Percentiles rank a stretch among this genome's conserved stretches.
phyloP scores from a whole-genome alignment of 441 rosid genomes.

The Erysimum cheiri region DNA sequence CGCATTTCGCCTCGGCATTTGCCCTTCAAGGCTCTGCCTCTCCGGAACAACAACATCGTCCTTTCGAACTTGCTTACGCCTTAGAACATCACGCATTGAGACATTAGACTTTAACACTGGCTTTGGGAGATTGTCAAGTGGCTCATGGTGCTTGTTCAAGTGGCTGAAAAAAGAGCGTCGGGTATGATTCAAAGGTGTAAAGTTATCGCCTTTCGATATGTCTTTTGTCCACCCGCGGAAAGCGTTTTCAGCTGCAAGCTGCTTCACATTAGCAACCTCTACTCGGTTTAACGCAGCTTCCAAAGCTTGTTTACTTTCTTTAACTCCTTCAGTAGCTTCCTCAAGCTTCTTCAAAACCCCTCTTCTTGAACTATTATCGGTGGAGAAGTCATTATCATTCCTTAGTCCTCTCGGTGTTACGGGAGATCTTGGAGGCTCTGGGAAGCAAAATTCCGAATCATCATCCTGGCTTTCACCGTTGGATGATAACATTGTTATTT shows the following conservation, averaged over 20 bases:
- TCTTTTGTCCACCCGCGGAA: constrained; percentile 67
- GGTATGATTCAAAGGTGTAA: constrained; percentile 48
- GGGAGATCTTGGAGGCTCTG: constrained; percentile 70
- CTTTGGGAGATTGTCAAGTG: constrained; percentile 47
- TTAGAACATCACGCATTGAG: constrained; percentile 87
- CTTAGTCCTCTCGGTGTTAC: constrained; percentile 44
- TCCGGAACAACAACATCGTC: constrained; percentile 54
- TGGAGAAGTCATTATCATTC: constrained; percentile 44
- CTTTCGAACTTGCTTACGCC: constrained; percentile 65
- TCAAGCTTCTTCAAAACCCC: constrained; percentile 68
- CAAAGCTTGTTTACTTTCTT: constrained; percentile 68
- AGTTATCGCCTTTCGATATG: constrained; percentile 44
- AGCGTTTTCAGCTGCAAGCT: constrained; percentile 79
- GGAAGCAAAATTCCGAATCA: constrained; percentile 53
- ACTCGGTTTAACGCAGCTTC: constrained; percentile 74
- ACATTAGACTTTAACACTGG: constrained; percentile 71
- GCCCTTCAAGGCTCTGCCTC: constrained; percentile 49
- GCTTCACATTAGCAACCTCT: constrained; percentile 76
- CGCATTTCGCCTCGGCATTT: constrained; percentile 52
- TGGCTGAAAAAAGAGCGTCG: constrained; percentile 54
- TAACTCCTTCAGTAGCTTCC: constrained; percentile 82
- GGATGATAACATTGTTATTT: constrained; percentile 61
- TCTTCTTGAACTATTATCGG: constrained; percentile 46
- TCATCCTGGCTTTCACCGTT: constrained; percentile 44
- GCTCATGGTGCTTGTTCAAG: constrained; percentile 41